phyloP scores from a whole-genome alignment of 1,284 basidiomycete genomes.

The Lentinus polychrous region DNA sequence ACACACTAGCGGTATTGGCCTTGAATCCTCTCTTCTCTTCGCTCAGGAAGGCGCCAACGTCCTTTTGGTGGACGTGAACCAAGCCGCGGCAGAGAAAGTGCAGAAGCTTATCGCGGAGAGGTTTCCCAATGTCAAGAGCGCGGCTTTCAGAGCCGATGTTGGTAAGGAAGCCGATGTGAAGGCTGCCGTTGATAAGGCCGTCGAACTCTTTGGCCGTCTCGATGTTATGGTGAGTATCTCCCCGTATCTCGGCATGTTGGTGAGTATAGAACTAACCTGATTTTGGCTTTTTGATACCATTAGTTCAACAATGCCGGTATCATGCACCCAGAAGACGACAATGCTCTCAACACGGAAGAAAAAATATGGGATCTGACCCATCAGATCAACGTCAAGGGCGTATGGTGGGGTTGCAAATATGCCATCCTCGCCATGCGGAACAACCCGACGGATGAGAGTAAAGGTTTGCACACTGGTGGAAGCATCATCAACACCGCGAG shows the following conservation, averaged over 20 bases:
- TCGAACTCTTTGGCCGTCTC: slow-evolving; percentile 81
- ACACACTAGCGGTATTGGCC: slow-evolving; percentile 74
- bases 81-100: slow-evolving; percentile 66
- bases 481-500: slow-evolving; percentile 97
- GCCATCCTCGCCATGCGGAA: slow-evolving; percentile 93
- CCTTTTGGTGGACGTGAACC: slow-evolving; percentile 83
- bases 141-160: slow-evolving; percentile 81
- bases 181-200: slow-evolving; percentile 71
- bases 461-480: slow-evolving; percentile 78
- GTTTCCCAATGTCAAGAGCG: slow-evolving; percentile 65
- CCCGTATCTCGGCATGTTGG: neutral
- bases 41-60: slow-evolving; percentile 88
- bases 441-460: slow-evolving; percentile 77
- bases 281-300: slow-evolving; percentile 1
- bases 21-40: slow-evolving; percentile 89
- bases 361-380: slow-evolving; percentile 93
- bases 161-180: slow-evolving; percentile 84
- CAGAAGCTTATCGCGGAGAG: slow-evolving; percentile 59
- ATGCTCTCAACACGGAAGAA: slow-evolving; percentile 93
- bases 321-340: slow-evolving; percentile 93
- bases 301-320: slow-evolving; percentile 93
- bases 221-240: slow-evolving; percentile 80
- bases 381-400: slow-evolving; percentile 94
- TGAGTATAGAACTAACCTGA: neutral
- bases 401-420: slow-evolving; percentile 98